Evolutionary conservation across 352 stramenopile genomes (phyloP).

Genomic region (Phytopythium ostracodes): DNA sequence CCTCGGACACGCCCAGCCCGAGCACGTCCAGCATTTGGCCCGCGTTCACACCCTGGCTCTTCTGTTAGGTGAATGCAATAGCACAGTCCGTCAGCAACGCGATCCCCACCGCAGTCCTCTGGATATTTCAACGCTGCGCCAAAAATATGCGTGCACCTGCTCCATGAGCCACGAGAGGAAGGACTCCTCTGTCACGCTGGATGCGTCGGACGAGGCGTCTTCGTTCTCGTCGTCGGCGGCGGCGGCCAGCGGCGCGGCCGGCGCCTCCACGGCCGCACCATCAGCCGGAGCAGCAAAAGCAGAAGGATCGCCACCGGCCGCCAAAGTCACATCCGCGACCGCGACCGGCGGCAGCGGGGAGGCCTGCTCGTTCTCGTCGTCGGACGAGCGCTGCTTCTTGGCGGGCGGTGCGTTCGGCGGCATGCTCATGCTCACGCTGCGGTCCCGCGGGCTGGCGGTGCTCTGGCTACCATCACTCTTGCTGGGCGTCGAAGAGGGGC

Average conservation of each 20-base stretch:
- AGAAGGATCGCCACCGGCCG: background rate
- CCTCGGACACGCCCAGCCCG: slow-evolving; percentile 76
- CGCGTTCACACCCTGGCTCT: slow-evolving; percentile 51
- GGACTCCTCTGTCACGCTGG: slow-evolving; percentile 64
- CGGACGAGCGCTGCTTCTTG: slow-evolving; percentile 79
- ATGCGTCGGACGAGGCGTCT: slow-evolving; percentile 25
- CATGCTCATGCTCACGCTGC: slow-evolving; percentile 69
- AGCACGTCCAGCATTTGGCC: slow-evolving; percentile 75
- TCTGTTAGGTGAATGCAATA: too few relatives aligned
- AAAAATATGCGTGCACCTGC: slow-evolving; percentile 15
- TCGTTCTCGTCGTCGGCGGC: slow-evolving; percentile 20
- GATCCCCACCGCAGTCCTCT: background rate
- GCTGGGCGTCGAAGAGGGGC: background rate
- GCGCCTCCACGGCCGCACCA: slow-evolving; percentile 1
- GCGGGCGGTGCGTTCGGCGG: slow-evolving; percentile 48
- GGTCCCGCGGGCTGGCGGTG: slow-evolving; percentile 35
- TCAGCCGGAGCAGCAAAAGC: slow-evolving; percentile 6
- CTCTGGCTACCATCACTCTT: slow-evolving; percentile 14
- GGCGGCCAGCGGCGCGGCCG: background rate
- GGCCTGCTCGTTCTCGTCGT: slow-evolving; percentile 63
- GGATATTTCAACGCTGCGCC: background rate
- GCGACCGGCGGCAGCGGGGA: slow-evolving; percentile 12
- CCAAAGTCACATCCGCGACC: background rate
- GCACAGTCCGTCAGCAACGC: background rate
- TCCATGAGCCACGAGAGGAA: slow-evolving; percentile 78